Percentiles rank a stretch among this genome's conserved stretches.
Conservation (phyloP, 495 filamentous ascomycete genomes). For the Penicillium mononematosum region DNA sequence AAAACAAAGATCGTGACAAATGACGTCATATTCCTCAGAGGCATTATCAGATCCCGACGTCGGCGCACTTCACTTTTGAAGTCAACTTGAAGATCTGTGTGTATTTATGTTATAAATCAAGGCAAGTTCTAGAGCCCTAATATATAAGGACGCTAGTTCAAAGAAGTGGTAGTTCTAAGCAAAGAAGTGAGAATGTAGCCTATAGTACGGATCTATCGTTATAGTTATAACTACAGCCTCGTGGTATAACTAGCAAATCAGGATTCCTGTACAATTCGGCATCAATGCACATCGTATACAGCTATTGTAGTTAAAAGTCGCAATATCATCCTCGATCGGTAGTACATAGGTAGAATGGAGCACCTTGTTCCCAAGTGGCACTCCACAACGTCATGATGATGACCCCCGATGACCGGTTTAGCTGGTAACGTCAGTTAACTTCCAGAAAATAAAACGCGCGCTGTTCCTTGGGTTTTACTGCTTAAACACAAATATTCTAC, state of each 20-base stretch:
- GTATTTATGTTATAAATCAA: not conserved
- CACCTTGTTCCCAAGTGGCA: not conserved
- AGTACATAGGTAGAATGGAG: too few species aligned
- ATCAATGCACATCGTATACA: not conserved
- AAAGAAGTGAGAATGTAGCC: not conserved
- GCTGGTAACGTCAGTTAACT: constrained; percentile 22
- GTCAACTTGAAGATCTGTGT: not conserved
- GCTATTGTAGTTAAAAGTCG: not conserved
- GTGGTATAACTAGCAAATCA: not conserved
- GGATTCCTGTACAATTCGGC: not conserved
- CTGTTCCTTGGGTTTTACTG: constrained; percentile 2
- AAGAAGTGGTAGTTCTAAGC: not conserved
- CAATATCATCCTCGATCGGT: not conserved
- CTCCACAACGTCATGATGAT: constrained; percentile 30
- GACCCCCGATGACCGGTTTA: constrained; percentile 19
- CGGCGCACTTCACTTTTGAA: not conserved
- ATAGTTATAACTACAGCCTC: not conserved
- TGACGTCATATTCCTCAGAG: constrained; percentile 10
- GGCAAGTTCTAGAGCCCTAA: not conserved
- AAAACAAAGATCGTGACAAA: not conserved
- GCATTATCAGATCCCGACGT: not conserved
- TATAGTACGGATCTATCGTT: not conserved
- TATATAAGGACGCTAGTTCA: not conserved
- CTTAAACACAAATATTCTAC: not conserved
- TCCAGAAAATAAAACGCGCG: constrained; percentile 6